Evolutionary conservation across 2,329 filamentous ascomycete genomes (phyloP).

Genomic region (Fusarium tanahbumbuense): DNA sequence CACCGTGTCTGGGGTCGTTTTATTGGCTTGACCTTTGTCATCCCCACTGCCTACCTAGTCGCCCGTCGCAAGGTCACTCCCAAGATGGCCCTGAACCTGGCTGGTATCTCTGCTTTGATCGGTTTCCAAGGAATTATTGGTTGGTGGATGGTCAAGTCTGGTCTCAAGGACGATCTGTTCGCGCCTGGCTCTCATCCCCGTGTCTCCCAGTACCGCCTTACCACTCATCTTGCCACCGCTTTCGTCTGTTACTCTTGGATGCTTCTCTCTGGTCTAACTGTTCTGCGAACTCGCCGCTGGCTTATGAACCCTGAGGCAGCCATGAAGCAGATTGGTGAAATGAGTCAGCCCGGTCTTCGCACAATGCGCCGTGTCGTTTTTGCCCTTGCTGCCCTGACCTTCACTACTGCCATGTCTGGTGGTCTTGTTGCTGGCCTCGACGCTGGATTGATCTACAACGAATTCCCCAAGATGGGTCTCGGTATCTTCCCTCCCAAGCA

Average conservation of each 20-base stretch:
- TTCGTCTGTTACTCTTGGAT: constrained; percentile 96
- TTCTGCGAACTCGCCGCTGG: constrained; percentile 81
- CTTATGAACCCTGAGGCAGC: constrained; percentile 74
- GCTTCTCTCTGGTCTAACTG: constrained; percentile 87
- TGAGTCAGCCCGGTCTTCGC: constrained; percentile 75
- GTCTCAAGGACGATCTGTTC: constrained; percentile 95
- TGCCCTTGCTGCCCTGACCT: constrained; percentile 79
- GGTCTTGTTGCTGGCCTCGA: constrained; percentile 94
- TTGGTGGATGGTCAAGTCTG: constrained; percentile 99
- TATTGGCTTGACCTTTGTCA: constrained; percentile 88
- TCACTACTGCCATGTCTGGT: constrained; percentile 91
- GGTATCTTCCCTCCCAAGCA: constrained; percentile 82
- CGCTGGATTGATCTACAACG: constrained; percentile 97
- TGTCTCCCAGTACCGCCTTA: constrained; percentile 93
- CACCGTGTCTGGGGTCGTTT: constrained; percentile 94
- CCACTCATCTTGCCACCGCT: constrained; percentile 88
- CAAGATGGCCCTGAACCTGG: constrained; percentile 80
- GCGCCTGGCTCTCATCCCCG: constrained; percentile 89
- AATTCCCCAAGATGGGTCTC: constrained; percentile 94
- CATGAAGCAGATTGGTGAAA: constrained; percentile 67
- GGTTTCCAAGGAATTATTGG: constrained; percentile 95
- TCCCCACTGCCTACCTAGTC: constrained; percentile 91
- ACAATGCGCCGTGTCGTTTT: constrained; percentile 79
- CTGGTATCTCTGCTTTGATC: constrained; percentile 88
- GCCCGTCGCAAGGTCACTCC: constrained; percentile 80